Evolutionary conservation across 805 yeast species (phyloP).

Genomic region (Maudiozyma barnettii): DNA sequence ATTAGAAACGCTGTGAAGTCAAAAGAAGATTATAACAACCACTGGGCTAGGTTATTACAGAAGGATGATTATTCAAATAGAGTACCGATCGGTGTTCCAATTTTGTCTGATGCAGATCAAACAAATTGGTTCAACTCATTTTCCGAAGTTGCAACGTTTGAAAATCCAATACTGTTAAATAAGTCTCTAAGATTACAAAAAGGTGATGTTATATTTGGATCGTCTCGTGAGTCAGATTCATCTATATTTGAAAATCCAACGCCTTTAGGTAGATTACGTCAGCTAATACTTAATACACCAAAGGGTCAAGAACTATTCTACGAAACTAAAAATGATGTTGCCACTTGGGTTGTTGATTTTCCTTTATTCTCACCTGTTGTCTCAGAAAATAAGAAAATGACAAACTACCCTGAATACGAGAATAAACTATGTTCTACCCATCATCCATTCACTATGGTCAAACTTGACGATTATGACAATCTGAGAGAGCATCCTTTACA

Average conservation of each 20-base stretch:
- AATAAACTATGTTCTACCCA: conserved; percentile 60
- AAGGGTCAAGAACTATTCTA: conserved; percentile 33
- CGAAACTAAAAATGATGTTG: conserved; percentile 33
- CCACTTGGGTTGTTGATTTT: conserved; percentile 83
- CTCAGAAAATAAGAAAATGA: conserved; percentile 28
- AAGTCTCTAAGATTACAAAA: conserved; percentile 34
- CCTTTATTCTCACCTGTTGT: conserved; percentile 75
- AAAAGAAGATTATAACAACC: conserved; percentile 20
- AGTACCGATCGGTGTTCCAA: conserved; percentile 48
- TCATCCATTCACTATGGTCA: conserved; percentile 95
- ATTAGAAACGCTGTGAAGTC: conserved; percentile 39
- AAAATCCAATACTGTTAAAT: conserved; percentile 26
- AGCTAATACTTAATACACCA: conserved; percentile 46
- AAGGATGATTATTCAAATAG: conserved; percentile 42
- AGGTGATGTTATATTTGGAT: conserved; percentile 71
- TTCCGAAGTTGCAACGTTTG: conserved; percentile 25
- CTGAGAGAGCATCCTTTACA: conserved; percentile 45
- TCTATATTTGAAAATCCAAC: conserved; percentile 87
- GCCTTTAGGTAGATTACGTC: conserved; percentile 81
- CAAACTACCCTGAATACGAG: conserved; percentile 54
- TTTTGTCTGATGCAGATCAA: conserved; percentile 35
- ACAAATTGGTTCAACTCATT: conserved; percentile 37
- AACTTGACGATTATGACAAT: conserved; percentile 52
- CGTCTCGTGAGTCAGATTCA: conserved; percentile 51
- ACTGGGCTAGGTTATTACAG: conserved; percentile 34